Evolutionary conservation across 2,329 filamentous ascomycete genomes (phyloP), one percentile per base, ranked within the genome.

Genomic region (Apiospora saccharicola): DNA sequence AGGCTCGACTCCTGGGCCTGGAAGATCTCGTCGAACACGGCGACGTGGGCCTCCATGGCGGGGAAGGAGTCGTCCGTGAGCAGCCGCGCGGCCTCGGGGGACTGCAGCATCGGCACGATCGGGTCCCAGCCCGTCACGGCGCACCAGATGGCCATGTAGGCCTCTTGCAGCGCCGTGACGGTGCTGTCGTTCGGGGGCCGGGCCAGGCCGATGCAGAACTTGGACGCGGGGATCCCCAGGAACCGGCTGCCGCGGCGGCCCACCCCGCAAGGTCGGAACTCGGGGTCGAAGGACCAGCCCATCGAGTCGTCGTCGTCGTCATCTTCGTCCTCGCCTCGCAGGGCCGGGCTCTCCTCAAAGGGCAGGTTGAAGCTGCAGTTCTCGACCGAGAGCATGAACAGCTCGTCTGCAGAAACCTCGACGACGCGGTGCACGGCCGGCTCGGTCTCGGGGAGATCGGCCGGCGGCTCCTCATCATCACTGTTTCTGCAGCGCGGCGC

Each of bases 301-400:
- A 74, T 71, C 13, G 74, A 72, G 10, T 74, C 71, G 6, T 69
- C 44, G 37, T 68, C 72, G 16, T 43, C 16, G 26, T 47, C 47
- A 14, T 68, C 43, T 24, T 75, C 74, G 22, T 72, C 74, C 3
- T 71, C 71, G 26, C 71, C 72, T 4, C 68, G 61, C 47, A 71
- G 43, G 3, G 73, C 26, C 10, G 73, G 68, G 0, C 64, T 70
- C 68, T 81, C 79, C 69, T 80, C 79, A 44, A 72, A 74, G 0
- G 77, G 76, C 6, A 81, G 73, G 69, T 79, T 81, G 74, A 81
- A 80, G 74, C 79, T 80, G 73, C 79, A 80, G 73, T 81, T 81
- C 73, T 80, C 79, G 57, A 80, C 67, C 0, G 78, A 79, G 7
- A 81, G 75, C 57, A 72, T 72, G 2, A 80, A 74, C 14, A 80